phyloP scores from a whole-genome alignment of 1,139 yeast species.

The Pichia sp. region DNA sequence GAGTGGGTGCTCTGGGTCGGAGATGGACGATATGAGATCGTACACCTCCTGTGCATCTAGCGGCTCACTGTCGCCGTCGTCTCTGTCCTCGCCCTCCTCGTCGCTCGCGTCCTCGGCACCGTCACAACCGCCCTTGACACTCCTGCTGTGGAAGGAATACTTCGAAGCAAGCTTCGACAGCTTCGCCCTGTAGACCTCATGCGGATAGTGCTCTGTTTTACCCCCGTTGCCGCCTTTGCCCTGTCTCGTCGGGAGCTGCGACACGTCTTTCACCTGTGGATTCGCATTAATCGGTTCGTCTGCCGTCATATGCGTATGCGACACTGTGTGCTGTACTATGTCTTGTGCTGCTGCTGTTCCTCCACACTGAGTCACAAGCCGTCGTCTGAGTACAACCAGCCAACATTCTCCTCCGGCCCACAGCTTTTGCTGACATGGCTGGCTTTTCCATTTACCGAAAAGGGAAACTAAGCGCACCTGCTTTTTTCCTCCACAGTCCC shows the following conservation, averaged over 20 bases:
- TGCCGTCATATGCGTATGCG: neutral
- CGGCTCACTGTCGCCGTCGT: conserved; percentile 38
- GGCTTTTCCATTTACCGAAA: conserved; percentile 6
- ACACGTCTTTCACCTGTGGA: conserved; percentile 77
- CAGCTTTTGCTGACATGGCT: conserved; percentile 6
- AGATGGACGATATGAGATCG: conserved; percentile 76
- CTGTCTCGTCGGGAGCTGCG: conserved; percentile 67
- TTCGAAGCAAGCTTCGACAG: conserved; percentile 17
- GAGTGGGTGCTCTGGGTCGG: conserved; percentile 97
- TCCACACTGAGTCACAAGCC: no score
- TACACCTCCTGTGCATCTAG: conserved; percentile 76
- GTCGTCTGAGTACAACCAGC: neutral
- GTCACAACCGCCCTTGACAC: conserved; percentile 16
- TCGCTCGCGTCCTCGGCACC: conserved; percentile 25
- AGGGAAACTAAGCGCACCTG: neutral
- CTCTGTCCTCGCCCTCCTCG: conserved; percentile 38
- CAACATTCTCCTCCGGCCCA: neutral
- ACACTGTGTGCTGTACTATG: neutral
- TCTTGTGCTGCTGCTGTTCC: neutral
- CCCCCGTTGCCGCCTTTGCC: neutral
- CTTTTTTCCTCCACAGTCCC: neutral
- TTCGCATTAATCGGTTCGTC: conserved; percentile 83
- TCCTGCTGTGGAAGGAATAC: conserved; percentile 10
- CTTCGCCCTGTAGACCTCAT: neutral
- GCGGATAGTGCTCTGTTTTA: conserved; percentile 3